phyloP scores from a whole-genome alignment of 2,329 filamentous ascomycete genomes.

The Trichophyton equinum region DNA sequence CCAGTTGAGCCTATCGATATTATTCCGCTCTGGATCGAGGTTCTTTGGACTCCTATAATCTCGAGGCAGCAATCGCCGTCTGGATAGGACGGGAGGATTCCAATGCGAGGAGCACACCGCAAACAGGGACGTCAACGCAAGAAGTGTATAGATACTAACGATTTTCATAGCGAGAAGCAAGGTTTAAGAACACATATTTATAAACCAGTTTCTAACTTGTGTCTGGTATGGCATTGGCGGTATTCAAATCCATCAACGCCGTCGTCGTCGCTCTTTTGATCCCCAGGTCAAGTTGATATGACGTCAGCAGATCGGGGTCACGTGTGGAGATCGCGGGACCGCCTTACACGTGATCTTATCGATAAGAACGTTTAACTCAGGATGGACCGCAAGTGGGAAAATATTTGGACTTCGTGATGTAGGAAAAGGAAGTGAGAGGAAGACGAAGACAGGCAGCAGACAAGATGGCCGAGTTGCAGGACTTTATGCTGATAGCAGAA shows the following conservation, averaged over 20 bases:
- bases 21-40: not conserved
- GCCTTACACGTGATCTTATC: not conserved
- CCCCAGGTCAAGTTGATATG: not conserved
- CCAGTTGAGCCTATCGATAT: constrained; percentile 2
- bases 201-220: not conserved
- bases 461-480: constrained; percentile 38
- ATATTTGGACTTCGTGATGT: not conserved
- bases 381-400: not conserved
- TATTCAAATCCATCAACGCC: not conserved
- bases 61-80: not conserved
- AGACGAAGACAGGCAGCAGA: not conserved
- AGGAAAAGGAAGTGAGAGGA: not conserved
- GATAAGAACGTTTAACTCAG: not conserved
- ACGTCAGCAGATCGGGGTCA: not conserved
- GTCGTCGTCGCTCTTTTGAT: not conserved
- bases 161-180: not conserved
- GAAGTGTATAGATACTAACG: not conserved
- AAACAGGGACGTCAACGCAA: not conserved
- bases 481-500: constrained; percentile 37
- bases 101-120: constrained; percentile 4
- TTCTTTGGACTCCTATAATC: not conserved
- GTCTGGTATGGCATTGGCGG: not conserved
- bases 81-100: not conserved
- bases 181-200: not conserved
- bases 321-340: not conserved